phyloP scores from a whole-genome alignment of 1,139 yeast species.

The Yamadazyma jaroonii region DNA sequence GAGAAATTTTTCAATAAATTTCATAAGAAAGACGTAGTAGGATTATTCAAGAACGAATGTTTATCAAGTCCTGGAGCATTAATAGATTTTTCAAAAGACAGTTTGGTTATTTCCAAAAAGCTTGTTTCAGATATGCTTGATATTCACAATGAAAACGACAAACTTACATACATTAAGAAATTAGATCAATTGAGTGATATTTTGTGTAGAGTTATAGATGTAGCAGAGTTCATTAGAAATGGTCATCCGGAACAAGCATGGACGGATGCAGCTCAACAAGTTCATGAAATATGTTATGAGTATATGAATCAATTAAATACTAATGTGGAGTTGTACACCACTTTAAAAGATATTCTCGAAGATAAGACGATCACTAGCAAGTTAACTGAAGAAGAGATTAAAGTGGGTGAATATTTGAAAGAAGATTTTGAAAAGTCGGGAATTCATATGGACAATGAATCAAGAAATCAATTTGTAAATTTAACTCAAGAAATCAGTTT shows the following conservation, averaged over 20 bases:
- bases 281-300: conserved; percentile 87
- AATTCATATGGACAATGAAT: conserved; percentile 69
- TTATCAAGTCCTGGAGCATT: conserved; percentile 71
- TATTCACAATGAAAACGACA: conserved; percentile 39
- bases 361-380: conserved; percentile 32
- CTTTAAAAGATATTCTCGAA: conserved; percentile 54
- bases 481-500: conserved; percentile 80
- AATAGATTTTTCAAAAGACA: conserved; percentile 59
- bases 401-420: conserved; percentile 76
- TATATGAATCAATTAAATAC: conserved; percentile 93
- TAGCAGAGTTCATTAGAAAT: conserved; percentile 89
- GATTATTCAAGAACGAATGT: conserved; percentile 72
- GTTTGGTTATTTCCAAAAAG: conserved; percentile 60
- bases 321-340: conserved; percentile 66
- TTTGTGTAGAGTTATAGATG: conserved; percentile 87
- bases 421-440: conserved; percentile 93
- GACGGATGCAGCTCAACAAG: conserved; percentile 78
- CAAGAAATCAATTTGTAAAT: conserved; percentile 69
- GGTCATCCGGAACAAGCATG: conserved; percentile 76
- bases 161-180: conserved; percentile 54
- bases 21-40: conserved; percentile 28
- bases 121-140: conserved; percentile 60
- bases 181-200: conserved; percentile 86
- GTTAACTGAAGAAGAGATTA: conserved; percentile 67
- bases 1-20: conserved; percentile 38